phyloP scores from a whole-genome alignment of 106 monocot species.

The Apostasia shenzhenica region DNA sequence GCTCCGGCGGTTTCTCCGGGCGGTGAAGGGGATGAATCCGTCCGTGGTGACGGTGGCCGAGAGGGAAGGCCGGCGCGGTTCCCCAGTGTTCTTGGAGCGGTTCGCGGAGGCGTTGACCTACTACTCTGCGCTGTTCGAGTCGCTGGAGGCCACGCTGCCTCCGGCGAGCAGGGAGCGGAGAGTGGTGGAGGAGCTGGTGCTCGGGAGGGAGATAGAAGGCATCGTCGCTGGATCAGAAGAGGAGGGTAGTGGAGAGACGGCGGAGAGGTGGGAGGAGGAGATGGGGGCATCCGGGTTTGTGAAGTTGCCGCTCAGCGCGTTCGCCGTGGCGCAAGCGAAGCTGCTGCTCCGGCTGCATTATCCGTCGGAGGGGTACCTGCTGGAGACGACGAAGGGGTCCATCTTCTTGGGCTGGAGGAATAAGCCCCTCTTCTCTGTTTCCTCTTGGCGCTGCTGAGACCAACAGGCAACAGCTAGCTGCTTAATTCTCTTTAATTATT shows the following conservation, averaged over 20 bases:
- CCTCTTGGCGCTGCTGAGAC: constrained; percentile 56
- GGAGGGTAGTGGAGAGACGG: constrained; percentile 27
- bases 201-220: constrained; percentile 38
- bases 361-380: constrained; percentile 70
- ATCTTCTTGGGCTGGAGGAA: constrained; percentile 75
- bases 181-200: constrained; percentile 37
- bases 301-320: constrained; percentile 29
- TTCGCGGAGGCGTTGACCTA: constrained; percentile 36
- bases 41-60: constrained; percentile 39
- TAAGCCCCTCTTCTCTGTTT: constrained; percentile 75
- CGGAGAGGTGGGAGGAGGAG: constrained; percentile 47
- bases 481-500: too few species aligned
- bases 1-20: constrained; percentile 16
- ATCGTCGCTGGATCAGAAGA: constrained; percentile 12
- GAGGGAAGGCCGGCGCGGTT: constrained; percentile 29
- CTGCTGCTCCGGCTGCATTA: constrained; percentile 70
- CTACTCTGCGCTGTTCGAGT: constrained; percentile 51
- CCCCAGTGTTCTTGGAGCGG: constrained; percentile 25
- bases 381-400: constrained; percentile 37
- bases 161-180: constrained; percentile 24
- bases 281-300: constrained; percentile 40
- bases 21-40: constrained; percentile 28
- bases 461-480: too few species aligned
- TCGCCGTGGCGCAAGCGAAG: constrained; percentile 63
- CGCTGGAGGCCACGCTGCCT: constrained; percentile 46